Conservation (phyloP, 2,329 filamentous ascomycete species). For the Cladosporium austrohemisphaericum region DNA sequence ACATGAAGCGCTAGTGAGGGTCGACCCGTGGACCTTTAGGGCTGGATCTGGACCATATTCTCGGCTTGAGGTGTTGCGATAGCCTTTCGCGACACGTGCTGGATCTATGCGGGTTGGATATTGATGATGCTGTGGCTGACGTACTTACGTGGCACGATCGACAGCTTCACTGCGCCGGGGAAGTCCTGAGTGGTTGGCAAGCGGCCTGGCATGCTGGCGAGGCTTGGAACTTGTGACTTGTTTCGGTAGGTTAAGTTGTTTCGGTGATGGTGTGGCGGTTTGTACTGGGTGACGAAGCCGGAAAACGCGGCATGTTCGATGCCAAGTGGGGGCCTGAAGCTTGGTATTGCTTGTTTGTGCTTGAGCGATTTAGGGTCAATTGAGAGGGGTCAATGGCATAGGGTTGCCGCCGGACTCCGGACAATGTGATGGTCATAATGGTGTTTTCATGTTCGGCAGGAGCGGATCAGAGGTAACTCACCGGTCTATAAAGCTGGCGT, state of each 20-base stretch:
- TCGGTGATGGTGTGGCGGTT: background rate
- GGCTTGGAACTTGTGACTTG: background rate
- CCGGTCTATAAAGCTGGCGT: too few relatives aligned
- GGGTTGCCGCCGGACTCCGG: too few relatives aligned
- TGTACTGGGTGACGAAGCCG: background rate
- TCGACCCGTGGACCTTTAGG: constrained; percentile 5
- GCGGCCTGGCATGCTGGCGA: constrained; percentile 37
- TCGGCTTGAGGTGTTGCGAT: background rate
- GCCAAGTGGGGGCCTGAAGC: constrained; percentile 5
- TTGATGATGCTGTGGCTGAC: constrained; percentile 14
- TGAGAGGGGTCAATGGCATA: background rate
- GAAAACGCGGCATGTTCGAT: background rate
- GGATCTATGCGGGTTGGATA: background rate
- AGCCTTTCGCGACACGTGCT: background rate
- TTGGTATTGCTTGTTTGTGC: constrained; percentile 11
- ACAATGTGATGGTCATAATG: background rate
- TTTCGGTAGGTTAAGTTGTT: background rate
- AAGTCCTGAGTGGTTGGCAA: constrained; percentile 44
- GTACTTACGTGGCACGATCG: constrained; percentile 45
- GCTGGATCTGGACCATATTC: background rate
- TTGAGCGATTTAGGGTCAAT: background rate
- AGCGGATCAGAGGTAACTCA: too few relatives aligned
- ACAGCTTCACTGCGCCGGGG: constrained; percentile 37
- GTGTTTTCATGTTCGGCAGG: too few relatives aligned
- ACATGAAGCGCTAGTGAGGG: constrained; percentile 5